Conservation (phyloP, 2,329 filamentous ascomycete genomes). For the Tolypocladium tundrense region DNA sequence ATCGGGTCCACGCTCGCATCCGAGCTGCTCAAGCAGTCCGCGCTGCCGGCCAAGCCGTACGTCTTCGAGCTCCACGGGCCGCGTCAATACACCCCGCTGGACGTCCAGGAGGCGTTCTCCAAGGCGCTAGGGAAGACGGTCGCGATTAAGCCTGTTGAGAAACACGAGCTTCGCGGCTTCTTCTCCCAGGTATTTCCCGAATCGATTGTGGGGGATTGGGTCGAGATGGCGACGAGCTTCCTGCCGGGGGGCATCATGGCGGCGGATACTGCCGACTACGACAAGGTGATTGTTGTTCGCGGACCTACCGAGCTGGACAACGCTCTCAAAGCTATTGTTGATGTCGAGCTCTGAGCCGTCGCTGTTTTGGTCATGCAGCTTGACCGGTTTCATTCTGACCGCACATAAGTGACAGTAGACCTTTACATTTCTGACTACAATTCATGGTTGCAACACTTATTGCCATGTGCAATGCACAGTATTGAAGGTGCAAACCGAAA, state of each 20-base stretch:
- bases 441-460: neutral
- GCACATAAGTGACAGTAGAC: too few species aligned
- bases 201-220: constrained; percentile 13
- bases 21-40: constrained; percentile 10
- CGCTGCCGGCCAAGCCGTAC: constrained; percentile 11
- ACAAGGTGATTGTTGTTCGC: constrained; percentile 8
- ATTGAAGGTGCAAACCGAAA: neutral
- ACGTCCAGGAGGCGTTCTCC: constrained; percentile 18
- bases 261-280: constrained; percentile 5
- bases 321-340: constrained; percentile 6
- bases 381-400: too few species aligned
- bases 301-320: constrained; percentile 11
- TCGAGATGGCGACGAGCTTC: constrained; percentile 19
- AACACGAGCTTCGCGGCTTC: constrained; percentile 9
- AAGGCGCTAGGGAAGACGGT: constrained; percentile 14
- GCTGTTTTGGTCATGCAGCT: too few species aligned
- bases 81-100: constrained; percentile 14
- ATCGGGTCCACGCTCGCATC: constrained; percentile 15
- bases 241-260: constrained; percentile 15
- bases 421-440: too few species aligned
- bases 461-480: neutral
- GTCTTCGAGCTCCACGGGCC: constrained; percentile 22
- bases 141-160: constrained; percentile 15
- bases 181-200: constrained; percentile 13
- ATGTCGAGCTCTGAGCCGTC: neutral